Conservation (phyloP, 768 basidiomycete species). For the Infundibulicybe gibba region DNA sequence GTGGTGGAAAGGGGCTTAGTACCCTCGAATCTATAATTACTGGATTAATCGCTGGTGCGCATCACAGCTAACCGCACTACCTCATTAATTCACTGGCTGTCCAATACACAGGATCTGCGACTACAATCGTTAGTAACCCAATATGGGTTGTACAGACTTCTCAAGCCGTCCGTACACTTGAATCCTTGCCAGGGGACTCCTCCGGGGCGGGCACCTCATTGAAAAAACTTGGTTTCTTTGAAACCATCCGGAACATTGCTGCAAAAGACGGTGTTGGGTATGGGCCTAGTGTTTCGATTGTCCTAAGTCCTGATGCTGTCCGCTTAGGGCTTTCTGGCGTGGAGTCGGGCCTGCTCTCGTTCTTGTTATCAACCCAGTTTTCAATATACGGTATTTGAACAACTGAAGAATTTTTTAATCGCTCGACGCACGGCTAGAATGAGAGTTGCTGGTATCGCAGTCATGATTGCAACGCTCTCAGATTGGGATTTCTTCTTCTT, state of each 20-base stretch:
- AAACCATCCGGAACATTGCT: slow-evolving; percentile 67
- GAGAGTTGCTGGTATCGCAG: slow-evolving; percentile 40
- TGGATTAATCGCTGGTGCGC: slow-evolving; percentile 78
- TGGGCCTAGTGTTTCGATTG: slow-evolving; percentile 5
- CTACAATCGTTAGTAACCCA: slow-evolving; percentile 87
- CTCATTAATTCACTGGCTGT: background rate
- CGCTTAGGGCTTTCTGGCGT: slow-evolving; percentile 74
- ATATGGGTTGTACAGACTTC: slow-evolving; percentile 97
- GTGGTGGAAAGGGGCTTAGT: slow-evolving; percentile 64
- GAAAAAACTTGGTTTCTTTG: slow-evolving; percentile 57
- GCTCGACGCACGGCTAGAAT: slow-evolving; percentile 54
- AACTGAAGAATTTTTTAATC: slow-evolving; percentile 83
- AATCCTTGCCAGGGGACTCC: slow-evolving; percentile 22
- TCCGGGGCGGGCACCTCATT: slow-evolving; percentile 23
- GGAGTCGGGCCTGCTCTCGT: slow-evolving; percentile 93
- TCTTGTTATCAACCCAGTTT: slow-evolving; percentile 91
- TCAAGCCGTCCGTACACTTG: slow-evolving; percentile 68
- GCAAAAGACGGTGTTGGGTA: slow-evolving; percentile 64
- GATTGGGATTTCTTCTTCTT: slow-evolving; percentile 93
- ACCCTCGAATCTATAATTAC: slow-evolving; percentile 90
- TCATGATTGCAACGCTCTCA: slow-evolving; percentile 50
- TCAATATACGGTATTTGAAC: slow-evolving; percentile 97
- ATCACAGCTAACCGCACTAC: background rate
- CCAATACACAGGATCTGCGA: slow-evolving; percentile 72
- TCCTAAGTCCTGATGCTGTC: background rate